Evolutionary conservation across 768 basidiomycete species (phyloP).

Genomic region (Psilocybe cubensis): DNA sequence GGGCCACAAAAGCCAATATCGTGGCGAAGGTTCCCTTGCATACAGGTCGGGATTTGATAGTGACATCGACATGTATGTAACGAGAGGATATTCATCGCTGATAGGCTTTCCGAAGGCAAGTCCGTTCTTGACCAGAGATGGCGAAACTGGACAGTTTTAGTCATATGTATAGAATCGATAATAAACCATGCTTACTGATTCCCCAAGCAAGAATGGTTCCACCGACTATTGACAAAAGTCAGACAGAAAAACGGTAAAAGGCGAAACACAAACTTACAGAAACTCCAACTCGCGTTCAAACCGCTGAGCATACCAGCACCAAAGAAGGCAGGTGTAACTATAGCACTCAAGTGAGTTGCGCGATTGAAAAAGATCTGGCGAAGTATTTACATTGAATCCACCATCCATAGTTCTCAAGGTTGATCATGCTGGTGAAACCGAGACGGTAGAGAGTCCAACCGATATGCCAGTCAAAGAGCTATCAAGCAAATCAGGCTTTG

Average conservation of each 20-base stretch:
- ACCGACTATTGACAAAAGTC: conserved; percentile 37
- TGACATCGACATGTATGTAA: conserved; percentile 48
- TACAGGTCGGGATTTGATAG: conserved; percentile 47
- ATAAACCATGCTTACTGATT: conserved; percentile 40
- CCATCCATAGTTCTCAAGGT: conserved; percentile 63
- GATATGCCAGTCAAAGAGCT: conserved; percentile 67
- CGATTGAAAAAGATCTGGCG: neutral
- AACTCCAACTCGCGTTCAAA: conserved; percentile 59
- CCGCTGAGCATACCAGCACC: conserved; percentile 64
- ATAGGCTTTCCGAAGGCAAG: conserved; percentile 45
- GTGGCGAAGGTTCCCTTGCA: conserved; percentile 49
- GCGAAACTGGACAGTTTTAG: conserved; percentile 41
- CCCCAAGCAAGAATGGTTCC: conserved; percentile 64
- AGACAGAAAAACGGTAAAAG: neutral
- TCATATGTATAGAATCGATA: neutral
- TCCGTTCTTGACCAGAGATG: conserved; percentile 55
- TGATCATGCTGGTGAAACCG: conserved; percentile 64
- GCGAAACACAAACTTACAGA: conserved; percentile 41
- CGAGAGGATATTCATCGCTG: conserved; percentile 43
- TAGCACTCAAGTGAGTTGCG: neutral
- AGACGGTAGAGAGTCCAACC: conserved; percentile 62
- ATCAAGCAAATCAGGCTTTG: neutral
- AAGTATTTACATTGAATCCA: conserved; percentile 48
- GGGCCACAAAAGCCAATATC: conserved; percentile 68
- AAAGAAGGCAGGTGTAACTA: conserved; percentile 59